phyloP scores from a whole-genome alignment of 2,329 filamentous ascomycete genomes.

The Curvularia hawaiiensis region DNA sequence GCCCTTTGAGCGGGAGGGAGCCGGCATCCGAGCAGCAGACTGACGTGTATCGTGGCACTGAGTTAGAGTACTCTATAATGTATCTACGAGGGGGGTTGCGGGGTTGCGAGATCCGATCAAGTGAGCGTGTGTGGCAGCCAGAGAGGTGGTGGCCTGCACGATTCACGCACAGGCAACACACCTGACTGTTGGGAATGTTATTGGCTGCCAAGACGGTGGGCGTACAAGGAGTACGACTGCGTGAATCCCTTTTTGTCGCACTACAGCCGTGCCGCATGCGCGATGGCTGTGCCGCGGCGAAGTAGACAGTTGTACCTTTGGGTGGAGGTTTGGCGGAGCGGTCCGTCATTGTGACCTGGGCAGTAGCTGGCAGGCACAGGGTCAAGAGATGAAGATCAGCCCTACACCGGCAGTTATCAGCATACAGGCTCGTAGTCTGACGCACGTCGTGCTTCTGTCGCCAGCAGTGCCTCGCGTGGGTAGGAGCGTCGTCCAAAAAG shows the following conservation, averaged over 20 bases:
- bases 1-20: conserved; percentile 8
- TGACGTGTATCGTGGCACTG: conserved; percentile 11
- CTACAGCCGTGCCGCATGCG: conserved; percentile 9
- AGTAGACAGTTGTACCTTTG: conserved; percentile 7
- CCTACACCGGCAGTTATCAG: conserved; percentile 8
- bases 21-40: conserved; percentile 13
- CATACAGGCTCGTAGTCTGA: neutral
- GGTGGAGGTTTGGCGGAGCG: conserved; percentile 11
- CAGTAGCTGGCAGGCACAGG: neutral
- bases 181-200: neutral
- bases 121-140: neutral
- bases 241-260: conserved; percentile 17
- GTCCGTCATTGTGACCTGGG: conserved; percentile 10
- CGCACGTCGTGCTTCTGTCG: neutral
- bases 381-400: conserved; percentile 2
- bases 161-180: neutral
- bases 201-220: conserved; percentile 7
- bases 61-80: neutral
- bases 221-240: conserved; percentile 22
- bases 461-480: neutral
- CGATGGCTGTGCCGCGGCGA: neutral
- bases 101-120: neutral
- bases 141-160: neutral
- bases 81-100: neutral
- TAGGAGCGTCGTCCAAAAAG: neutral